phyloP scores from a whole-genome alignment of 2,329 filamentous ascomycete genomes.

The Aspergillus amoenus region DNA sequence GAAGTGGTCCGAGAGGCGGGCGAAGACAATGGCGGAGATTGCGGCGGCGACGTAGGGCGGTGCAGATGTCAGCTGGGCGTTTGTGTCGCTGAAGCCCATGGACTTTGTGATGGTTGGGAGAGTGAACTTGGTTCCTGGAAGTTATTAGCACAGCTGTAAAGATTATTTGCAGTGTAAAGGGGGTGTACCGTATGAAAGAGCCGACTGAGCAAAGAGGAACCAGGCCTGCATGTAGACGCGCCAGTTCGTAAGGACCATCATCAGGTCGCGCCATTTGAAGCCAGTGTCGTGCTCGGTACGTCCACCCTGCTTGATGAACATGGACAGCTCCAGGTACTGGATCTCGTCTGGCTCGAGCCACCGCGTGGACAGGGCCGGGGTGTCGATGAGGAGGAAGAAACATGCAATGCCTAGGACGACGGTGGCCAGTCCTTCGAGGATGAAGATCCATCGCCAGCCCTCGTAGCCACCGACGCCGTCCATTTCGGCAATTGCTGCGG shows the following conservation, averaged over 20 bases:
- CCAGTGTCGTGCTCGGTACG: neutral
- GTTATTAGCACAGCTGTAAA: neutral
- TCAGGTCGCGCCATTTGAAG: slow-evolving; percentile 11
- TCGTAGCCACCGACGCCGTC: slow-evolving; percentile 12
- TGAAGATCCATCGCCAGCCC: slow-evolving; percentile 11
- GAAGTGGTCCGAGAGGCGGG: slow-evolving; percentile 23
- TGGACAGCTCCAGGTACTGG: slow-evolving; percentile 11
- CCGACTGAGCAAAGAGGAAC: slow-evolving; percentile 26
- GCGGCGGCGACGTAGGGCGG: slow-evolving; percentile 28
- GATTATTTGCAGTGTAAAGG: too few species aligned
- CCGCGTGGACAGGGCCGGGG: neutral
- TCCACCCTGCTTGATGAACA: slow-evolving; percentile 15
- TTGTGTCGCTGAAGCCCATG: slow-evolving; percentile 35
- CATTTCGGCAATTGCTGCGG: slow-evolving; percentile 32
- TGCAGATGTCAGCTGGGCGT: slow-evolving; percentile 32
- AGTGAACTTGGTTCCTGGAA: slow-evolving; percentile 36
- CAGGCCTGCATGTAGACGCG: slow-evolving; percentile 22
- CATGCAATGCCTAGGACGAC: slow-evolving; percentile 6
- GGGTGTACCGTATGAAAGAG: slow-evolving; percentile 21
- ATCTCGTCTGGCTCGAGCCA: slow-evolving; percentile 42
- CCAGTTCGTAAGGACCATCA: slow-evolving; percentile 12
- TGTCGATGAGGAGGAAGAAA: slow-evolving; percentile 12
- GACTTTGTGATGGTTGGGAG: slow-evolving; percentile 39
- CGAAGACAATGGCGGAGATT: slow-evolving; percentile 24
- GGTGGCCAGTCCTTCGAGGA: slow-evolving; percentile 1